phyloP scores from a whole-genome alignment of 2,329 filamentous ascomycete genomes.

The Pseudogymnoascus pannorum region DNA sequence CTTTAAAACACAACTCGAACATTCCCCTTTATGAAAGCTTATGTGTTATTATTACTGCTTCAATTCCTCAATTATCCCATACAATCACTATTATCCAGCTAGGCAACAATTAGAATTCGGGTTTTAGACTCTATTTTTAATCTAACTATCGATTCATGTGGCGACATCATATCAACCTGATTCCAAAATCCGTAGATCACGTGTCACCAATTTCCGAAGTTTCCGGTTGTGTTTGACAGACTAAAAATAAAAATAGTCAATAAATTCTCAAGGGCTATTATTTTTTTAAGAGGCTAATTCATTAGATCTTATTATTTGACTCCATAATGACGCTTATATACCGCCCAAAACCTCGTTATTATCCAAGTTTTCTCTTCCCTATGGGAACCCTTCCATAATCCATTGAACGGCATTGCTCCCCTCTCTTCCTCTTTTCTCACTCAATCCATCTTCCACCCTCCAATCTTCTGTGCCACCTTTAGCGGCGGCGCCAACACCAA shows the following conservation, averaged over 20 bases:
- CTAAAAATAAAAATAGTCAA: not conserved
- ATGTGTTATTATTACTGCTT: not conserved
- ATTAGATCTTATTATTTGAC: not conserved
- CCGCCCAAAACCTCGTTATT: not conserved
- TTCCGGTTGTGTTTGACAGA: not conserved
- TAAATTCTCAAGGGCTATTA: not conserved
- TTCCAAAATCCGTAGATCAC: not conserved
- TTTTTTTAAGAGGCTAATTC: not conserved
- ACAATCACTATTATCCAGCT: not conserved
- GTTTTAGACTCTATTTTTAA: not conserved
- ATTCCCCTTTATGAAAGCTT: not conserved
- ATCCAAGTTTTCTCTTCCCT: not conserved
- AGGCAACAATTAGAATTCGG: not conserved
- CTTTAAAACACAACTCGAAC: slow-evolving; percentile 1
- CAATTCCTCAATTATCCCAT: not conserved
- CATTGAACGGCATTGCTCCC: not conserved
- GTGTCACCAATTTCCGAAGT: not conserved
- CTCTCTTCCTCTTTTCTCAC: slow-evolving; percentile 13
- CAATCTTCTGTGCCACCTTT: slow-evolving; percentile 38
- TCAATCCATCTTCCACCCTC: not conserved
- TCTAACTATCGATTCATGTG: not conserved
- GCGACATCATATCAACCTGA: not conserved
- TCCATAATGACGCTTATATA: not conserved
- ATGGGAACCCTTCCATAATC: not conserved
- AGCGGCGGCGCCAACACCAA: slow-evolving; percentile 43